These are phyloP conservation scores for Populus pruinosa DNA, from an alignment of 345 rosid species.

Conservation along the genomic window DNA sequence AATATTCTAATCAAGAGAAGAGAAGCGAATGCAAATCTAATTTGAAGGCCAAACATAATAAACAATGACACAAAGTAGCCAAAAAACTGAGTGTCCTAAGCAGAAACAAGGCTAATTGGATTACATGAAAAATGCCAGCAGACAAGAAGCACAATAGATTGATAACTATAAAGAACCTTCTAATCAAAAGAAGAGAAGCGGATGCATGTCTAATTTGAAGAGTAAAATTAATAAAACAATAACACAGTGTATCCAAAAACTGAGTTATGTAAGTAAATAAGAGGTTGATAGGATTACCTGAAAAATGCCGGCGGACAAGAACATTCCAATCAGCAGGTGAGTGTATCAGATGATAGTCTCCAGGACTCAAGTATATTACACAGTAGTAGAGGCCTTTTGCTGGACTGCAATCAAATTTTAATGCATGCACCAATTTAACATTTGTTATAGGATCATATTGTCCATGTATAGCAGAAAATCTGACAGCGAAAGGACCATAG, in stretches of 20 bases:
- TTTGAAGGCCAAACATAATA: slow-evolving; percentile 62
- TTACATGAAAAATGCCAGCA: slow-evolving; percentile 92
- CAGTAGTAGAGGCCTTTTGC: slow-evolving; percentile 88
- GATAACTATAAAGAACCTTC: background rate
- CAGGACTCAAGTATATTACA: slow-evolving; percentile 86
- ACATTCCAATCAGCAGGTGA: slow-evolving; percentile 91
- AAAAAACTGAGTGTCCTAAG: background rate
- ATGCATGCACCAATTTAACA: background rate
- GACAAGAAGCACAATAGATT: slow-evolving; percentile 25
- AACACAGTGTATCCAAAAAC: background rate
- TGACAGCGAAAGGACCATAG: background rate
- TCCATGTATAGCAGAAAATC: background rate
- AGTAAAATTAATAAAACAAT: slow-evolving; percentile 29
- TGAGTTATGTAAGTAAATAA: background rate
- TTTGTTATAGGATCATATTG: no score
- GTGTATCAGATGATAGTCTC: slow-evolving; percentile 92
- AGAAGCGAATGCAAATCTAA: slow-evolving; percentile 7
- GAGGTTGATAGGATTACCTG: slow-evolving; percentile 45
- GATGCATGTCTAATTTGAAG: slow-evolving; percentile 48
- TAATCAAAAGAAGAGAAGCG: background rate
- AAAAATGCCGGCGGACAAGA: slow-evolving; percentile 78
- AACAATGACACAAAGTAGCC: no score
- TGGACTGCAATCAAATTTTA: slow-evolving; percentile 51
- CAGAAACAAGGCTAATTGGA: background rate
- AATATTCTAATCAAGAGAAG: background rate